Base-by-base conservation (phyloP, 192 early-diverging fungal species). In the Coemansia sp. region DNA sequence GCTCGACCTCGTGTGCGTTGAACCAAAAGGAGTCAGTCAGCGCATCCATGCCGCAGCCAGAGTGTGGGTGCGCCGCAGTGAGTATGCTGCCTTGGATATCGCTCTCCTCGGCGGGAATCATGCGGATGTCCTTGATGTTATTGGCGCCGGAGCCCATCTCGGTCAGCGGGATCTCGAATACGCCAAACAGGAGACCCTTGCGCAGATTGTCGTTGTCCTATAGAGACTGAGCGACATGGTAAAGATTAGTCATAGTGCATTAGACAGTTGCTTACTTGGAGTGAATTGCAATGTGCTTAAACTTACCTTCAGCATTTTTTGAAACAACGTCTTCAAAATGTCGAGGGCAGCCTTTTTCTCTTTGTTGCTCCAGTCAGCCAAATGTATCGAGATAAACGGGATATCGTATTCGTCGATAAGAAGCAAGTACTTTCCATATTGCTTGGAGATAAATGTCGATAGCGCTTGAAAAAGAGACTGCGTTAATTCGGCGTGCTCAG, bases 391-490 rank as follows among this genome's bases (percentile, higher is more conserved):
- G 16, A 82, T 82, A 54, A 82, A 82, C n/a, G 79, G 75, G 43
- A 77, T 76, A 24, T 82, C 79, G 27, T 77, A 77, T 47, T 82
- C 79, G 63, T 82, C 79, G 55, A 77, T 71, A 1, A 82, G 46
- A 18, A 82, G 66, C 3, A 82, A 71, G 27, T 77, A 82, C 13
- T 68, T 71, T 0, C 79, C 79, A 55, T 31, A 82, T 12, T n/a
- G 24, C 3, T 13, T 46, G 0, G 49, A 4, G 22, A 81, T 31
- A 64, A 74, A 68, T 0, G 31, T 15, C 0, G 80, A 82, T 1
- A 82, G 20, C 2, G 49, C 22, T 36, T 69, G 22, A 38, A 82
- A 75, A 0, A 38, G 8, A 1, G 36, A 38, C 9, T 57, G n/a
- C 0, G 52, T 36, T 0, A 79, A 4, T 1, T 49, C 36, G 36